Conservation (phyloP, 768 basidiomycete genomes). For the Phanerochaete carnosa region DNA sequence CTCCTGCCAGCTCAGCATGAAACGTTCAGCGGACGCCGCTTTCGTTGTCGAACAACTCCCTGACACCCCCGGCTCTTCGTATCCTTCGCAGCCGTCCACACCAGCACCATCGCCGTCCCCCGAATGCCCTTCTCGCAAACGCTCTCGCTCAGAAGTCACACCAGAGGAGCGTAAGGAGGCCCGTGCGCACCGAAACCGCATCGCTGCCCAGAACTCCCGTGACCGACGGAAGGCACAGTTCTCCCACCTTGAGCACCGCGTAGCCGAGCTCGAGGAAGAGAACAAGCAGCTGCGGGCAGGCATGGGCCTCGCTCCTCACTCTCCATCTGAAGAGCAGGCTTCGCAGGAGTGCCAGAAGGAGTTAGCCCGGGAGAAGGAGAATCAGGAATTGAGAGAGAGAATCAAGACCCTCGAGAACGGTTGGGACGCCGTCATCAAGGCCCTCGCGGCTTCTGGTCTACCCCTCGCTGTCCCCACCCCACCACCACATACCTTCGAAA, state of each 20-base stretch:
- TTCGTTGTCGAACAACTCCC: constrained; percentile 13
- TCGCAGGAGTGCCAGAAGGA: constrained; percentile 35
- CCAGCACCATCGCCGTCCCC: constrained; percentile 1
- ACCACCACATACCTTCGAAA: constrained; percentile 23
- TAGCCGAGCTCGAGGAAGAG: constrained; percentile 81
- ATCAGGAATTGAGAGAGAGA: constrained; percentile 70
- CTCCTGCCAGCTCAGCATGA: constrained; percentile 17
- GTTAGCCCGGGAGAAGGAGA: constrained; percentile 55
- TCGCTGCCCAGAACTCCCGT: constrained; percentile 90
- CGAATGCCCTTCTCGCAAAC: constrained; percentile 62
- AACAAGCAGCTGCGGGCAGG: constrained; percentile 71
- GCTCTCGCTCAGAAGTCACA: constrained; percentile 57
- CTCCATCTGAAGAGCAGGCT: constrained; percentile 27
- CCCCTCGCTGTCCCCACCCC: constrained; percentile 40
- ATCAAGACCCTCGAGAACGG: constrained; percentile 77
- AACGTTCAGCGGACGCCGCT: constrained; percentile 25
- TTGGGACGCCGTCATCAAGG: constrained; percentile 79
- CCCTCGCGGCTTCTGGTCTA: constrained; percentile 66
- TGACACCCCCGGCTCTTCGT: constrained; percentile 13
- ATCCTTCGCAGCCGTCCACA: constrained; percentile 19
- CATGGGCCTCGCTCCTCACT: constrained; percentile 28
- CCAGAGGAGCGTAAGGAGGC: constrained; percentile 84
- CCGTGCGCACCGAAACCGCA: constrained; percentile 86
- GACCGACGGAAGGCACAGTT: constrained; percentile 89
- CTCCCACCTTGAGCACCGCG: constrained; percentile 91